Evolutionary conservation across 2,329 filamentous ascomycete genomes (phyloP).

Genomic region (Byssoonygena ceratinophila): DNA sequence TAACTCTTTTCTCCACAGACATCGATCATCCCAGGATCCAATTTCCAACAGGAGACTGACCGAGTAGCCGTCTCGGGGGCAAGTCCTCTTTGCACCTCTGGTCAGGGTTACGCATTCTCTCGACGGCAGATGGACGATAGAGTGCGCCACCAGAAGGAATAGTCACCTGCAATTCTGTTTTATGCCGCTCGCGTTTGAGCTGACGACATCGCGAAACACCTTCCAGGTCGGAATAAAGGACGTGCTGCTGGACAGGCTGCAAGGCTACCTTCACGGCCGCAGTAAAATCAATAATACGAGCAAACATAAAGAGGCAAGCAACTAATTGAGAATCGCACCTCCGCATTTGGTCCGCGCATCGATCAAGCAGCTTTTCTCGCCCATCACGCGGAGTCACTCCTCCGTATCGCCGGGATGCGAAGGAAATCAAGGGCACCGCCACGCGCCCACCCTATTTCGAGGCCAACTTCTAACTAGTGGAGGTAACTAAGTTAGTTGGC

Average conservation of each 20-base stretch:
- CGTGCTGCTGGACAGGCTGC: neutral
- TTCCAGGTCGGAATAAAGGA: neutral
- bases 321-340: neutral
- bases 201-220: neutral
- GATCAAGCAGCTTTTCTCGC: neutral
- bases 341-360: neutral
- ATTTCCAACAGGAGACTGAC: neutral
- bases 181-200: neutral
- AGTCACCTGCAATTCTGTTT: neutral
- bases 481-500: neutral
- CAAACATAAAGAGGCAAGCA: neutral
- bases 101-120: neutral
- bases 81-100: neutral
- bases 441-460: neutral
- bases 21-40: neutral
- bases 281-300: neutral
- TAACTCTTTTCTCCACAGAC: conserved; percentile 8
- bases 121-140: neutral
- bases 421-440: neutral
- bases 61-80: neutral
- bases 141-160: neutral
- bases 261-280: neutral
- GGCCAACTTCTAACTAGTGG: neutral
- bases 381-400: neutral
- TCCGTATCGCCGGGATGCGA: conserved; percentile 1